Percentiles rank a stretch among this genome's conserved stretches.
These are phyloP conservation scores for Phytopythium sindhum DNA, from an alignment of 352 stramenopile species.

Conservation along the genomic window DNA sequence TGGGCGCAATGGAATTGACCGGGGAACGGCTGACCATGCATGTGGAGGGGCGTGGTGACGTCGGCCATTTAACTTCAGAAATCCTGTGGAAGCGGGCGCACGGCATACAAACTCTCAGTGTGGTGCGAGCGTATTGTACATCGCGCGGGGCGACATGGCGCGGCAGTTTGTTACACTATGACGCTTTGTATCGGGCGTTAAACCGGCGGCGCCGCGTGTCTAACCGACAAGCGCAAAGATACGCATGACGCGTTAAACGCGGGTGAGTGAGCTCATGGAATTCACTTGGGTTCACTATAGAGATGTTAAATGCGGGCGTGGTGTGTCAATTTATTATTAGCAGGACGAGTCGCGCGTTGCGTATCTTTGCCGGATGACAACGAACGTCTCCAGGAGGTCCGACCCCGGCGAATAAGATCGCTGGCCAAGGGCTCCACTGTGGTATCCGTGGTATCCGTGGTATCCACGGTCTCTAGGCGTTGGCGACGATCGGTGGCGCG, in stretches of 20 bases:
- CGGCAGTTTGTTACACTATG: not conserved
- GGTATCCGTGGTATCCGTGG: not conserved
- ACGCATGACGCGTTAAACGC: slow-evolving; percentile 5
- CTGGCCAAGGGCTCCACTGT: not conserved
- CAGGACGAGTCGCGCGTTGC: not conserved
- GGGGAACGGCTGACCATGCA: not conserved
- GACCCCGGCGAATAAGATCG: not conserved
- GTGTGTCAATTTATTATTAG: not conserved
- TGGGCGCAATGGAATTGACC: not conserved
- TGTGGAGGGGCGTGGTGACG: not conserved
- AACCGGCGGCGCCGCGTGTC: not conserved
- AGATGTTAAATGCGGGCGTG: not conserved
- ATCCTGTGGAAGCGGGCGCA: not conserved
- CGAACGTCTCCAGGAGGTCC: not conserved
- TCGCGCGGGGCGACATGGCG: not conserved
- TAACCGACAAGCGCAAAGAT: slow-evolving; percentile 4
- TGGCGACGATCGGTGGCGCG: not conserved
- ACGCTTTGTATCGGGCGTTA: slow-evolving; percentile 4
- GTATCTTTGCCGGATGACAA: slow-evolving; percentile 2
- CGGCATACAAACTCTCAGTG: slow-evolving; percentile 21
- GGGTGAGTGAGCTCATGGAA: not conserved
- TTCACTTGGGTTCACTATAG: not conserved
- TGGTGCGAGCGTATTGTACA: too few relatives aligned
- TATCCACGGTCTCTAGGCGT: not conserved
- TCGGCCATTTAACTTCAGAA: slow-evolving; percentile 7